Evolutionary conservation across 2,329 filamentous ascomycete species (phyloP).

Genomic region (Orbilia oligospora): DNA sequence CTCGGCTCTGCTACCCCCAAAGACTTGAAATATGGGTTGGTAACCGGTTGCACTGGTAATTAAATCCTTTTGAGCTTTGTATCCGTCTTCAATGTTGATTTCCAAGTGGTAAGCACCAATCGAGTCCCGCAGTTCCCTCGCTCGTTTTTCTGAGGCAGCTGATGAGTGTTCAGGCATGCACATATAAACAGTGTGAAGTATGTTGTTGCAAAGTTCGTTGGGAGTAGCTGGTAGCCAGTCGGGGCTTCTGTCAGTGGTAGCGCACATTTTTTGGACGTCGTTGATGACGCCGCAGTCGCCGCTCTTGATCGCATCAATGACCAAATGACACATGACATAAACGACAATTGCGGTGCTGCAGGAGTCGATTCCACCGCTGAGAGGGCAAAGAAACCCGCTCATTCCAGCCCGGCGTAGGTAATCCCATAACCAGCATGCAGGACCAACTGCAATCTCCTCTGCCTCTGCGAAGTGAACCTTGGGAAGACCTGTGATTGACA

Average conservation of each 20-base stretch:
- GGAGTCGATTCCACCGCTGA: background rate
- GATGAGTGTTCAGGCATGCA: background rate
- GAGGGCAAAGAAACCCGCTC: slow-evolving; percentile 1
- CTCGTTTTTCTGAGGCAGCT: background rate
- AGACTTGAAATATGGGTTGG: slow-evolving; percentile 1
- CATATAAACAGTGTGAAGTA: slow-evolving; percentile 2
- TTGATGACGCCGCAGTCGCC: background rate
- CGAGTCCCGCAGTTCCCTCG: background rate
- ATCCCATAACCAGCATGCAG: slow-evolving; percentile 7
- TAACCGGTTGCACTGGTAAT: background rate
- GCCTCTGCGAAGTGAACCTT: background rate
- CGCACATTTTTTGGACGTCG: background rate
- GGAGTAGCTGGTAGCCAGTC: background rate
- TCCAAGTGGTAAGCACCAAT: slow-evolving; percentile 6
- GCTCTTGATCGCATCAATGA: slow-evolving; percentile 2
- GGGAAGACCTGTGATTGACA: background rate
- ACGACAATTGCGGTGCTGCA: slow-evolving; percentile 6
- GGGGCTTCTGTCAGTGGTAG: background rate
- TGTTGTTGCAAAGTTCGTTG: background rate
- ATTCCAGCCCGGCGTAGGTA: background rate
- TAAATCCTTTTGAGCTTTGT: background rate
- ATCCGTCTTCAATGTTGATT: background rate
- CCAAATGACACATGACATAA: slow-evolving; percentile 9
- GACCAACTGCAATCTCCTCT: slow-evolving; percentile 3
- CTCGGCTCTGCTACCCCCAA: slow-evolving; percentile 3